Conservation (phyloP, 177 flowering plant species). For the Vitis hybrid region DNA sequence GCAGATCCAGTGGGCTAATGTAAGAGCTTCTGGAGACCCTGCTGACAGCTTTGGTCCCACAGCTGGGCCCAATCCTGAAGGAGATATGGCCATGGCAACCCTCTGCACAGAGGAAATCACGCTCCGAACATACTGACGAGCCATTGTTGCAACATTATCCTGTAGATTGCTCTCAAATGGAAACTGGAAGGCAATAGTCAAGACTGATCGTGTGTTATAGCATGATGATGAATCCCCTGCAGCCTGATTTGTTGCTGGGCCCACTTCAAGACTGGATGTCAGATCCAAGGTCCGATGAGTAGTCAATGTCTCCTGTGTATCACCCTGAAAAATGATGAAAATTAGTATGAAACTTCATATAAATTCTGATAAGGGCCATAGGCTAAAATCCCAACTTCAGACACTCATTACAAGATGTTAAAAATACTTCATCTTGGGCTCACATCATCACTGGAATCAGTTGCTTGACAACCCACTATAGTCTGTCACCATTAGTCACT, state of each 20-base stretch:
- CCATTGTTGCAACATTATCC: conserved; percentile 85
- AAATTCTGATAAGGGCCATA: no score
- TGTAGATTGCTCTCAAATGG: conserved; percentile 76
- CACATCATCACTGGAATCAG: no score
- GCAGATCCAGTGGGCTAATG: conserved; percentile 92
- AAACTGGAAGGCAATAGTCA: conserved; percentile 95
- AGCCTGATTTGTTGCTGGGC: conserved; percentile 42
- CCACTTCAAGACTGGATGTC: conserved; percentile 88
- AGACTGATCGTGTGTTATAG: conserved; percentile 55
- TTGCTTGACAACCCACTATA: no score
- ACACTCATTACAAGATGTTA: no score
- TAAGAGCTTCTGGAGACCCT: conserved; percentile 86
- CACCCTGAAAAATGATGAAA: conserved; percentile 29
- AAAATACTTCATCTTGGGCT: no score
- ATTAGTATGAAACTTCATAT: no score
- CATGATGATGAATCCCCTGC: conserved; percentile 37
- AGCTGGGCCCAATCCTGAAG: conserved; percentile 59
- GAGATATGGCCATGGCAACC: conserved; percentile 87
- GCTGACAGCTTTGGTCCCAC: conserved; percentile 59
- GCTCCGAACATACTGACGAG: conserved; percentile 86
- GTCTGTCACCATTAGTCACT: no score
- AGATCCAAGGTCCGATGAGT: conserved; percentile 77
- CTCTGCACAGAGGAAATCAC: conserved; percentile 93
- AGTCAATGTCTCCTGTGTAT: conserved; percentile 42
- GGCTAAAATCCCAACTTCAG: no score